These are phyloP conservation scores for Ichthyophthirius multifiliis DNA, from an alignment of 169 alveolate genomes.

Conservation along the genomic window DNA sequence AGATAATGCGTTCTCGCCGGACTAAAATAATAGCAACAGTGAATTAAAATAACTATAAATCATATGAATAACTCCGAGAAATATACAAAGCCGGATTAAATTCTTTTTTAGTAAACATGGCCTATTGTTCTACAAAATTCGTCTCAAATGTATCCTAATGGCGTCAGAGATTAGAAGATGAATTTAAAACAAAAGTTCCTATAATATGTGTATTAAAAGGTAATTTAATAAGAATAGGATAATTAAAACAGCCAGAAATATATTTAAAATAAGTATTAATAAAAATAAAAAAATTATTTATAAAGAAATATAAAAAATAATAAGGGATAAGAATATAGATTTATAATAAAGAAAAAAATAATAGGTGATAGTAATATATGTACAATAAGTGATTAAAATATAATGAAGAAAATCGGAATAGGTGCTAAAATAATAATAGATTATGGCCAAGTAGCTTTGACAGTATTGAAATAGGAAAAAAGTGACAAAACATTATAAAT, in stretches of 20 bases:
- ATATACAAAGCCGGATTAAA: background rate
- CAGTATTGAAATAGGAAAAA: background rate
- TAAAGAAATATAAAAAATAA: background rate
- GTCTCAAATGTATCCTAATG: background rate
- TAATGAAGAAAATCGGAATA: background rate
- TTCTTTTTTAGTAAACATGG: conserved; percentile 13
- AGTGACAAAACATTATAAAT: conserved; percentile 16
- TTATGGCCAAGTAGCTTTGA: conserved; percentile 18
- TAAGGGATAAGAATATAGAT: conserved; percentile 6
- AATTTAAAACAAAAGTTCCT: conserved; percentile 25
- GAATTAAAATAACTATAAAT: background rate
- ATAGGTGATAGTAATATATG: conserved; percentile 8
- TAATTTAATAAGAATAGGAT: conserved; percentile 18
- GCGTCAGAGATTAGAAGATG: conserved; percentile 22
- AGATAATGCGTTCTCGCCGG: background rate
- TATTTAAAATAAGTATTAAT: background rate
- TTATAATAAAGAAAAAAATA: conserved; percentile 1
- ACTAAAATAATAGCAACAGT: conserved; percentile 14
- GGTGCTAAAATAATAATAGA: conserved; percentile 26
- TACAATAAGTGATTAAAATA: conserved; percentile 6
- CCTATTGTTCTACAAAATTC: background rate
- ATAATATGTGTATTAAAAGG: conserved; percentile 27
- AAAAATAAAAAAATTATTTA: background rate
- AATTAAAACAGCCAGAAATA: conserved; percentile 16
- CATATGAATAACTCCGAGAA: conserved; percentile 1